Conservation (phyloP, 2,329 filamentous ascomycete species). For the Davidsoniella australis region DNA sequence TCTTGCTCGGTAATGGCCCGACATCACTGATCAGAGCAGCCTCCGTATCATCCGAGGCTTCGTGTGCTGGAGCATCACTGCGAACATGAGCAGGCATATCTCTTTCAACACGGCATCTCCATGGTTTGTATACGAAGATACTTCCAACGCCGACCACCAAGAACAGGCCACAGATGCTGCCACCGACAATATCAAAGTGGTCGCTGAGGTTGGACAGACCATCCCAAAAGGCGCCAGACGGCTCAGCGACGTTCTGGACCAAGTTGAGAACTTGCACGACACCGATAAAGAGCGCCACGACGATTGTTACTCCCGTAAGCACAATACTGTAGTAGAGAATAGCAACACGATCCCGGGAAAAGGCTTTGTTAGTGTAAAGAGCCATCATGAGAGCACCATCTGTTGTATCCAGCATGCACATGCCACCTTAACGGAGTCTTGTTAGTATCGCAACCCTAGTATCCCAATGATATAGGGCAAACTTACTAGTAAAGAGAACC, state of each 20-base stretch:
- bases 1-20: slow-evolving; percentile 3
- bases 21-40: neutral
- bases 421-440: slow-evolving; percentile 42
- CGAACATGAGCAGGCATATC: slow-evolving; percentile 17
- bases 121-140: slow-evolving; percentile 60
- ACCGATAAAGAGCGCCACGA: slow-evolving; percentile 74
- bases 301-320: slow-evolving; percentile 64
- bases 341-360: slow-evolving; percentile 68
- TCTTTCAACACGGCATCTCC: slow-evolving; percentile 37
- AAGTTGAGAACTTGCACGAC: slow-evolving; percentile 69
- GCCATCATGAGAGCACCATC: slow-evolving; percentile 94
- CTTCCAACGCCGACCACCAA: slow-evolving; percentile 59
- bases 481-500: slow-evolving; percentile 62
- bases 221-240: slow-evolving; percentile 71
- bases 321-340: slow-evolving; percentile 90
- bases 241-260: slow-evolving; percentile 56
- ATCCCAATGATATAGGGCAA: neutral
- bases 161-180: slow-evolving; percentile 72
- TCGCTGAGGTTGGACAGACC: slow-evolving; percentile 62
- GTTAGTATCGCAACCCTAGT: neutral
- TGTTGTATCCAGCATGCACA: slow-evolving; percentile 86
- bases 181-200: slow-evolving; percentile 73
- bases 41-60: slow-evolving; percentile 2
- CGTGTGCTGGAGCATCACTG: neutral
- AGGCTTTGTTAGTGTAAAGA: slow-evolving; percentile 65